Percentiles rank a stretch among this genome's conserved stretches.
phyloP scores from a whole-genome alignment of 169 alveolate species.

The Babesia sp. region DNA sequence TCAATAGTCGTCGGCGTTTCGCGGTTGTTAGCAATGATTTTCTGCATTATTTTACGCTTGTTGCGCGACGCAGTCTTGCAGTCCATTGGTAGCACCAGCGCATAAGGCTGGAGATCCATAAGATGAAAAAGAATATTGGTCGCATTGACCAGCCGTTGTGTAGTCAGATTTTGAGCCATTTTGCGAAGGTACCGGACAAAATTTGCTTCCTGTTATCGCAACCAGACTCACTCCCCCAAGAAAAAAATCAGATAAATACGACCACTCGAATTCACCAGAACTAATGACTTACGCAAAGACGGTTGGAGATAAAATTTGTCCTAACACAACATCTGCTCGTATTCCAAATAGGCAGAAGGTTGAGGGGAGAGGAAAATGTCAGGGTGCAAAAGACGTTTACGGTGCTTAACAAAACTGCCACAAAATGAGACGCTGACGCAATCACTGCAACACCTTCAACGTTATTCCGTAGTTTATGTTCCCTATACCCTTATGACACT shows the following conservation, averaged over 20 bases:
- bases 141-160: constrained; percentile 51
- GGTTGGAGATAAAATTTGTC: too few relatives aligned
- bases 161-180: constrained; percentile 11
- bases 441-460: neutral
- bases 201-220: too few relatives aligned
- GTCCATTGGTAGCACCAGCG: constrained; percentile 66
- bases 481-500: neutral
- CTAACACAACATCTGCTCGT: too few relatives aligned
- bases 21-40: constrained; percentile 43
- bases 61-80: constrained; percentile 32
- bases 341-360: too few relatives aligned
- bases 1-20: neutral
- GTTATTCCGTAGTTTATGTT: neutral
- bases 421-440: neutral
- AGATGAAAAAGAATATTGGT: constrained; percentile 58
- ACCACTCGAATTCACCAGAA: too few relatives aligned
- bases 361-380: too few relatives aligned
- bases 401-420: neutral
- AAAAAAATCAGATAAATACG: too few relatives aligned
- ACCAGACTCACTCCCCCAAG: too few relatives aligned
- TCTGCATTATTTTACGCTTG: constrained; percentile 44
- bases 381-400: too few relatives aligned
- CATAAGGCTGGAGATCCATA: constrained; percentile 63
- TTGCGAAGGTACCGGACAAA: too few relatives aligned
- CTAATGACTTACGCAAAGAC: too few relatives aligned